phyloP scores from a whole-genome alignment of 2,329 filamentous ascomycete genomes.

The Ophiostoma sp. region DNA sequence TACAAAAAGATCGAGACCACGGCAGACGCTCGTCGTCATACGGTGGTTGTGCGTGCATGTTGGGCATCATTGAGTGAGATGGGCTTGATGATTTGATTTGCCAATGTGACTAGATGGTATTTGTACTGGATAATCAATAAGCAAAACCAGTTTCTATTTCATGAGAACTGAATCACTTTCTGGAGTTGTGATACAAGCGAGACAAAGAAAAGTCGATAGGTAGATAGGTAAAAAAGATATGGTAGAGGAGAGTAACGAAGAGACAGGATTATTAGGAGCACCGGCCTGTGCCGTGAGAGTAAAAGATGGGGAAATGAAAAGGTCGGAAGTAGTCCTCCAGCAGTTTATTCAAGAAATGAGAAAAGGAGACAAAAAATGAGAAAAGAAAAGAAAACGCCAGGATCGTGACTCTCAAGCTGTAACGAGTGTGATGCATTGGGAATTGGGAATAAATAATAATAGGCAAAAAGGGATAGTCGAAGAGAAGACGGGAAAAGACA shows the following conservation, averaged over 20 bases:
- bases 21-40: background rate
- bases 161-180: conserved; percentile 22
- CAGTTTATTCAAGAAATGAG: background rate
- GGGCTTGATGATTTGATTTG: background rate
- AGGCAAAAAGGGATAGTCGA: background rate
- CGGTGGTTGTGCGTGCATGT: background rate
- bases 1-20: background rate
- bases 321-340: background rate
- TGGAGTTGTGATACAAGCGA: conserved; percentile 6
- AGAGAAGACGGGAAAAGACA: background rate
- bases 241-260: background rate
- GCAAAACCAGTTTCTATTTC: conserved; percentile 13
- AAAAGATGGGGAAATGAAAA: background rate
- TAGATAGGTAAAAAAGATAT: background rate
- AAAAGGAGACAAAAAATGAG: background rate
- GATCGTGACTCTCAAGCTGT: conserved; percentile 9
- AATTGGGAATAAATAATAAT: conserved; percentile 5
- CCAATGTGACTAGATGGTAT: background rate
- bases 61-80: background rate
- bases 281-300: background rate
- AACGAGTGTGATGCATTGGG: conserved; percentile 10
- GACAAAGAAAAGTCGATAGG: background rate
- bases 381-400: conserved; percentile 4
- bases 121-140: background rate
- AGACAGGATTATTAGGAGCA: background rate